Conservation (phyloP, 164 flowering plant species). For the Paratinospora sagittata region DNA sequence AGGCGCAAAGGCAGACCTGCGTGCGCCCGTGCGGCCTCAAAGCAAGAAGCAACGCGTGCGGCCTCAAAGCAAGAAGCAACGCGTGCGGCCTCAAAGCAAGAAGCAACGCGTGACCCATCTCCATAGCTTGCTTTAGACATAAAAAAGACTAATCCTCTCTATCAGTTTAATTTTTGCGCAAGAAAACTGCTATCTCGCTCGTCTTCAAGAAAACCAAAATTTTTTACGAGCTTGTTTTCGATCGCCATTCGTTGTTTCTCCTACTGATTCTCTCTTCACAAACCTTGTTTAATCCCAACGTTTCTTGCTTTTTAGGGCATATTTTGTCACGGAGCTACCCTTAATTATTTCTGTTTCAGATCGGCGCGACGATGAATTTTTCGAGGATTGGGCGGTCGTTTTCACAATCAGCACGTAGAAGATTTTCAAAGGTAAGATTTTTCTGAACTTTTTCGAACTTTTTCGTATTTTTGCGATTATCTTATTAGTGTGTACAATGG, state of each 20-base stretch:
- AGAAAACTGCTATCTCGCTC: too few relatives aligned
- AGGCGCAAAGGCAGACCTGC: too few relatives aligned
- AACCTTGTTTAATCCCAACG: neutral
- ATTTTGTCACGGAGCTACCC: neutral
- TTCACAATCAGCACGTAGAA: conserved; percentile 29
- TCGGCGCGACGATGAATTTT: conserved; percentile 29
- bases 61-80: too few relatives aligned
- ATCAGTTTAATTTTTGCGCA: neutral
- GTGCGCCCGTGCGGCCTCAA: too few relatives aligned
- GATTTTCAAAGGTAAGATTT: conserved; percentile 23
- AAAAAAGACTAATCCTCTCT: too few relatives aligned
- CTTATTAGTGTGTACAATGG: neutral
- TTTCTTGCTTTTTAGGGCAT: neutral
- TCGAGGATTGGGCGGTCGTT: conserved; percentile 37
- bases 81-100: neutral
- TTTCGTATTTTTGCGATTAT: neutral
- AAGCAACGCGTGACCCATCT: too few relatives aligned
- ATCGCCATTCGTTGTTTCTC: neutral
- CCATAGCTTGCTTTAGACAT: too few relatives aligned
- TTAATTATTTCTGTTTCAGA: conserved; percentile 5
- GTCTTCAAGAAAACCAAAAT: neutral
- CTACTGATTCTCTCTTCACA: neutral
- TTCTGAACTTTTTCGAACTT: neutral
- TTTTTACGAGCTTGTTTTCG: neutral
- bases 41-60: too few relatives aligned